Evolutionary conservation across 2,329 filamentous ascomycete species (phyloP).

Genomic region (Geosmithia putterillii): DNA sequence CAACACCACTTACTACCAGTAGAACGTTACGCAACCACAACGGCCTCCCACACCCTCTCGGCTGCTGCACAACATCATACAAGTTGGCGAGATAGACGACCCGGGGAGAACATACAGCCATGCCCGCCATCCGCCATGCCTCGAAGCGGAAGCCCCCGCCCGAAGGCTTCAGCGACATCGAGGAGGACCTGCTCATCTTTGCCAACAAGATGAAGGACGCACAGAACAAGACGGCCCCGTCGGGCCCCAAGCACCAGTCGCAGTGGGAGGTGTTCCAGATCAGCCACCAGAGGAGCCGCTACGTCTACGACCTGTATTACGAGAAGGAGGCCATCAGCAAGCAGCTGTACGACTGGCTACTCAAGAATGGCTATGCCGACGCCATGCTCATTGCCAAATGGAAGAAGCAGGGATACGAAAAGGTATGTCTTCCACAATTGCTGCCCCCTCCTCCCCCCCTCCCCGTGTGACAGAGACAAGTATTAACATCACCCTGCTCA

Average conservation of each 20-base stretch:
- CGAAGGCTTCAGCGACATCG: constrained; percentile 78
- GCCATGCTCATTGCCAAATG: constrained; percentile 95
- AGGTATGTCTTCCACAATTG: constrained; percentile 46
- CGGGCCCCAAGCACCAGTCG: constrained; percentile 73
- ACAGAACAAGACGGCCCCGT: constrained; percentile 76
- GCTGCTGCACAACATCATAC: neutral
- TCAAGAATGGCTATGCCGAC: constrained; percentile 96
- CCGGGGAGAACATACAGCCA: constrained; percentile 20
- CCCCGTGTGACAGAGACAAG: neutral
- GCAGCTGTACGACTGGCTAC: constrained; percentile 84
- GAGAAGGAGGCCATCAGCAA: constrained; percentile 92
- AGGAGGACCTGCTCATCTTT: constrained; percentile 76
- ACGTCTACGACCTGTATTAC: constrained; percentile 97
- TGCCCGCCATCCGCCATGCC: constrained; percentile 67
- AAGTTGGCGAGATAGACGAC: neutral
- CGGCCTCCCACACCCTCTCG: no score
- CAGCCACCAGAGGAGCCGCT: constrained; percentile 78
- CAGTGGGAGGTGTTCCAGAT: constrained; percentile 98
- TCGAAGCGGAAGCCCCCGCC: constrained; percentile 73
- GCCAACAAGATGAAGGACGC: constrained; percentile 90
- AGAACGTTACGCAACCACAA: no score
- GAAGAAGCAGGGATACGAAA: constrained; percentile 99
- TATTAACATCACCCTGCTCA: constrained; percentile 17
- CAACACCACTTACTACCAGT: no score
- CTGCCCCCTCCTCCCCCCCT: neutral